phyloP scores from a whole-genome alignment of 1,284 basidiomycete species.

The Sanguinoderma infundibulare region DNA sequence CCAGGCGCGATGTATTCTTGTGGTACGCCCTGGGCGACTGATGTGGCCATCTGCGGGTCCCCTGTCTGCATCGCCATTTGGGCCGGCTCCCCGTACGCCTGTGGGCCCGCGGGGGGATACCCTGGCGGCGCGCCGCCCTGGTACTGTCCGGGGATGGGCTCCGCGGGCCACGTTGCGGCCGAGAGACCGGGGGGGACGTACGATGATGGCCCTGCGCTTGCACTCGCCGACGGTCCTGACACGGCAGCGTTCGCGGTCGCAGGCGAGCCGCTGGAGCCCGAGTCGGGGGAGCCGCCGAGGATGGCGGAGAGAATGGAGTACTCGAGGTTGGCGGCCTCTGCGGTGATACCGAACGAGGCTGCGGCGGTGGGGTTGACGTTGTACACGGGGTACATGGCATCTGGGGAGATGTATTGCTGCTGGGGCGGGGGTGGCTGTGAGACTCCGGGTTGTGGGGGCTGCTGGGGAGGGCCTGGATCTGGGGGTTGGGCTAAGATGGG shows the following conservation, averaged over 20 bases:
- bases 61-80: slow-evolving; percentile 44
- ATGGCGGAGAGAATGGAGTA: slow-evolving; percentile 94
- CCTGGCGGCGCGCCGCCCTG: background rate
- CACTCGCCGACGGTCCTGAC: slow-evolving; percentile 11
- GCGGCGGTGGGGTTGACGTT: slow-evolving; percentile 26
- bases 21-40: slow-evolving; percentile 14
- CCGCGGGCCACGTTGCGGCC: slow-evolving; percentile 51
- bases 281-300: slow-evolving; percentile 76
- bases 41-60: slow-evolving; percentile 38
- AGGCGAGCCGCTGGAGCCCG: slow-evolving; percentile 41
- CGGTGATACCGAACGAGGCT: slow-evolving; percentile 60
- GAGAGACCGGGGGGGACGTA: slow-evolving; percentile 29
- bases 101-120: slow-evolving; percentile 6
- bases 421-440: slow-evolving; percentile 21
- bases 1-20: slow-evolving; percentile 23
- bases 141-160: slow-evolving; percentile 31
- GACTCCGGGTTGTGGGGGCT: slow-evolving; percentile 13
- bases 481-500: slow-evolving; percentile 12
- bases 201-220: slow-evolving; percentile 14
- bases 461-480: slow-evolving; percentile 10
- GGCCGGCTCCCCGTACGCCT: slow-evolving; percentile 29
- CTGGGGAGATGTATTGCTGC: slow-evolving; percentile 43
- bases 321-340: slow-evolving; percentile 89
- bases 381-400: slow-evolving; percentile 57
- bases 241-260: slow-evolving; percentile 34